A percentile compares a stretch with the other conserved stretches of the same genome.
Conservation (phyloP, 2,329 filamentous ascomycete genomes). For the Phialocephala sp. region DNA sequence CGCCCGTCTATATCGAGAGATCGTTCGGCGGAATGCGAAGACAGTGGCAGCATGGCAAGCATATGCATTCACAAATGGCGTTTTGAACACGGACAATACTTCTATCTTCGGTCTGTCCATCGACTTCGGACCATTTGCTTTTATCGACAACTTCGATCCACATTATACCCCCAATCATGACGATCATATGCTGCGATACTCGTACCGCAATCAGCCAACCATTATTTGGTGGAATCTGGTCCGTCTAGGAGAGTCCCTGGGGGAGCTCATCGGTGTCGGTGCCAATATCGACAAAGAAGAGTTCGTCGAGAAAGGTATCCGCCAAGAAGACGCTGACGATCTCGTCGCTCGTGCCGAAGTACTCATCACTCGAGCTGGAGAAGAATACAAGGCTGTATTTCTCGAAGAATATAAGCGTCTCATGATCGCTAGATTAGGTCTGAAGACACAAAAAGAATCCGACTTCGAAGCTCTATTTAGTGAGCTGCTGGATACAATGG, state of each 20-base stretch:
- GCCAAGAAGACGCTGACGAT: conserved; percentile 69
- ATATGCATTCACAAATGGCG: conserved; percentile 99
- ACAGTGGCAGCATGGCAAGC: conserved; percentile 96
- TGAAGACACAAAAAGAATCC: conserved; percentile 69
- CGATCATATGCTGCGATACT: conserved; percentile 84
- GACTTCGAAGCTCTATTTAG: conserved; percentile 86
- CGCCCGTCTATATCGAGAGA: conserved; percentile 83
- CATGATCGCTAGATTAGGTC: conserved; percentile 80
- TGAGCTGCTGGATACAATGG: conserved; percentile 80
- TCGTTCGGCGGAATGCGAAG: conserved; percentile 82
- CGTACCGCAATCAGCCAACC: conserved; percentile 91
- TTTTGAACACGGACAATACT: conserved; percentile 97
- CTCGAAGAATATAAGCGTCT: conserved; percentile 86
- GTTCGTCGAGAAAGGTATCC: conserved; percentile 76
- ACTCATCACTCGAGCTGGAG: conserved; percentile 78
- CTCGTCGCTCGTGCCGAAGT: conserved; percentile 81
- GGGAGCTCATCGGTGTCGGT: conserved; percentile 85
- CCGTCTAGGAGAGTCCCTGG: conserved; percentile 84
- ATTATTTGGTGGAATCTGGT: conserved; percentile 99
- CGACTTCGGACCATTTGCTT: conserved; percentile 96
- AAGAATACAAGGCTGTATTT: conserved; percentile 90
- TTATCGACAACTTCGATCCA: conserved; percentile 96
- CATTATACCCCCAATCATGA: conserved; percentile 97
- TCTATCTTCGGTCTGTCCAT: conserved; percentile 87
- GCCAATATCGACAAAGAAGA: conserved; percentile 70